These are phyloP conservation scores for Didymella arachidicola DNA, from an alignment of 2,329 filamentous ascomycete genomes.

Conservation along the genomic window DNA sequence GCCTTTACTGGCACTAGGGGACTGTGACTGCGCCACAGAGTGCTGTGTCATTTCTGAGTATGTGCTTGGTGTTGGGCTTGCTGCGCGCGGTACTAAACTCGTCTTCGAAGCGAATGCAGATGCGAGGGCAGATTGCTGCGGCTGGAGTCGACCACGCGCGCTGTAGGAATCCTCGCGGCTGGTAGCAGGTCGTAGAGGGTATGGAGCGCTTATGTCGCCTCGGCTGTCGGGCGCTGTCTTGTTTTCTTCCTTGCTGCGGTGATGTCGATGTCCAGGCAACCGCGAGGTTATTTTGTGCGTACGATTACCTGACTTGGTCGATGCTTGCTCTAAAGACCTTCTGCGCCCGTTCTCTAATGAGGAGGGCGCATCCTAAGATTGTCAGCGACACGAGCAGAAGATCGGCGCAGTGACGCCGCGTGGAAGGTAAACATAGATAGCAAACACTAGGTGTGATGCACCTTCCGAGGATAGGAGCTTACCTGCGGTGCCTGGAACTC, in stretches of 20 bases:
- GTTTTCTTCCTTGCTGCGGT: conserved; percentile 68
- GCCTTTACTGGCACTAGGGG: conserved; percentile 59
- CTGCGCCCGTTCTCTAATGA: conserved; percentile 46
- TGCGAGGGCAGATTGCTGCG: conserved; percentile 53
- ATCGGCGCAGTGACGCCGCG: conserved; percentile 1
- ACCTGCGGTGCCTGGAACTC: conserved; percentile 87
- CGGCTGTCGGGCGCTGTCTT: conserved; percentile 44
- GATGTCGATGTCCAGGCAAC: conserved; percentile 69
- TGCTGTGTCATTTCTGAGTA: conserved; percentile 66
- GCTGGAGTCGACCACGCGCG: conserved; percentile 54
- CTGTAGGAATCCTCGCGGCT: conserved; percentile 76
- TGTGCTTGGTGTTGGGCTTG: conserved; percentile 82
- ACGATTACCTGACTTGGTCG: conserved; percentile 63
- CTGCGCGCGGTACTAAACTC: conserved; percentile 67
- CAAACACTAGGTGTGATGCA: not conserved
- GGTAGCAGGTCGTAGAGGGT: conserved; percentile 72
- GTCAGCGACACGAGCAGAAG: conserved; percentile 26
- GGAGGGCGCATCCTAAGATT: conserved; percentile 35
- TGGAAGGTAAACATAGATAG: not conserved
- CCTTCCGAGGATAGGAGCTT: conserved; percentile 46
- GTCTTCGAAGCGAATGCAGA: conserved; percentile 61
- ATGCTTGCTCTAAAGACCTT: conserved; percentile 47
- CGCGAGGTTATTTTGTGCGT: conserved; percentile 64
- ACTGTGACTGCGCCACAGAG: conserved; percentile 59
- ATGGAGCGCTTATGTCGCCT: conserved; percentile 52